A percentile compares a stretch with the other conserved stretches of the same genome.
phyloP scores from a whole-genome alignment of 768 basidiomycete genomes.

The Calocera viscosa region DNA sequence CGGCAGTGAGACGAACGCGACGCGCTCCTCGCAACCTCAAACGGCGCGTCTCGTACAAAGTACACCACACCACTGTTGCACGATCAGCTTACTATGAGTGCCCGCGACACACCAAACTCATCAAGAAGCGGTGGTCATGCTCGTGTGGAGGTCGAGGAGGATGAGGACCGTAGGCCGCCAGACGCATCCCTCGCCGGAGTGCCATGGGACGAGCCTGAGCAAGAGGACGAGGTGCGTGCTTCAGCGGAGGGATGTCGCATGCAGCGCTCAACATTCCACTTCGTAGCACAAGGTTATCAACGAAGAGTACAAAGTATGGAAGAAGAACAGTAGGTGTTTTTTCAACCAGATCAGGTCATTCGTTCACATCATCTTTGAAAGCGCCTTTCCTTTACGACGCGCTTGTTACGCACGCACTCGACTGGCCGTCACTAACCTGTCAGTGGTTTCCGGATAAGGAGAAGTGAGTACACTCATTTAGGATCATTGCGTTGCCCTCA shows the following conservation, averaged over 20 bases:
- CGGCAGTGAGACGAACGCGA: no score
- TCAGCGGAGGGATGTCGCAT: not conserved
- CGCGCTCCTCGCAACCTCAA: not conserved
- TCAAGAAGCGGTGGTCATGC: not conserved
- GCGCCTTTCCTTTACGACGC: conserved; percentile 96
- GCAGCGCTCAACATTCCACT: not conserved
- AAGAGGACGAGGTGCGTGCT: not conserved
- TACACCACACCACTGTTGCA: not conserved
- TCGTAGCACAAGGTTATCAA: not conserved
- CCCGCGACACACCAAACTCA: not conserved
- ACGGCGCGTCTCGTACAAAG: not conserved
- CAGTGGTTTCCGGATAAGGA: conserved; percentile 99
- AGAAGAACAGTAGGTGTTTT: conserved; percentile 25
- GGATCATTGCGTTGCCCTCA: not conserved
- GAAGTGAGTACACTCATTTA: conserved; percentile 43
- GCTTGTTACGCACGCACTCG: conserved; percentile 91
- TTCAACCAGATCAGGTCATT: not conserved
- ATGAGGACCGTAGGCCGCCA: not conserved
- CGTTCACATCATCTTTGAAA: conserved; percentile 32
- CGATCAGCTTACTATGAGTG: not conserved
- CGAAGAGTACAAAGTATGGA: conserved; percentile 33
- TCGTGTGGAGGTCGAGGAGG: not conserved
- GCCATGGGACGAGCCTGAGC: conserved; percentile 1
- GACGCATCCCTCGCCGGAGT: not conserved
- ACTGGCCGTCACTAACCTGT: conserved; percentile 95